Evolutionary conservation across 495 filamentous ascomycete species (phyloP), one percentile per base, ranked within the genome.

Genomic region (Penicillium diatomitis): DNA sequence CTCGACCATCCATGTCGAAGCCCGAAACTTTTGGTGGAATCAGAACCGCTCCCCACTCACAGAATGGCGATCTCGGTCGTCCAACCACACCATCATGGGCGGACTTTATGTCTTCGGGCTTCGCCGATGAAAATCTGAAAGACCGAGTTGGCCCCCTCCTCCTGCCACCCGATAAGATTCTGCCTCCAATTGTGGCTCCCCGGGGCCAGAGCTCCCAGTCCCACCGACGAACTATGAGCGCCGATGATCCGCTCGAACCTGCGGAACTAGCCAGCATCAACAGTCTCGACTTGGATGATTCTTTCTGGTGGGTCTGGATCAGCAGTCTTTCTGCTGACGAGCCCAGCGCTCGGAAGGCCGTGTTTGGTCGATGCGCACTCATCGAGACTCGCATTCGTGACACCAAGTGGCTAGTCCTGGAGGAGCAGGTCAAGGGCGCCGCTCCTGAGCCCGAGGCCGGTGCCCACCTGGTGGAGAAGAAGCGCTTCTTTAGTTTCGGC

Each of bases 221-320:
- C n/a, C 85, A 95, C 61, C 79, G 77, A 41, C 82, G 84, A 8
- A 75, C 78, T 39, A 60, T 84, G 33, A 80, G 87, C 48, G 68
- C 71, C 10, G 82, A 87, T 34, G 65, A 73, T 28, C 66, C 80
- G 38, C 72, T 96, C 3, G 89, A 95, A 47, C 94, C 91, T 3
- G 92, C 89, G 37, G 92, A 98, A 74, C 75, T 98, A 39, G 91
- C 91, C 28, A 96, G 88, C 56, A 95, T 97, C 54, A 84, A 77
- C 32, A 76, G 78, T 39, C 78, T 98, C 41, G 86, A 94, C 50
- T 71, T 97, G 8, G 92, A 98, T 59, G 92, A 97, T 61, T 84
- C 90, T 0, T 98, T 98, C 64, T 98, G 94, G 94, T 98, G 92
- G 92, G 92, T 97, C 28, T 98, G 92, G 92, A 96, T 97, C 76